Evolutionary conservation across 2,329 filamentous ascomycete genomes (phyloP).

Genomic region (Aureobasidium sp.): DNA sequence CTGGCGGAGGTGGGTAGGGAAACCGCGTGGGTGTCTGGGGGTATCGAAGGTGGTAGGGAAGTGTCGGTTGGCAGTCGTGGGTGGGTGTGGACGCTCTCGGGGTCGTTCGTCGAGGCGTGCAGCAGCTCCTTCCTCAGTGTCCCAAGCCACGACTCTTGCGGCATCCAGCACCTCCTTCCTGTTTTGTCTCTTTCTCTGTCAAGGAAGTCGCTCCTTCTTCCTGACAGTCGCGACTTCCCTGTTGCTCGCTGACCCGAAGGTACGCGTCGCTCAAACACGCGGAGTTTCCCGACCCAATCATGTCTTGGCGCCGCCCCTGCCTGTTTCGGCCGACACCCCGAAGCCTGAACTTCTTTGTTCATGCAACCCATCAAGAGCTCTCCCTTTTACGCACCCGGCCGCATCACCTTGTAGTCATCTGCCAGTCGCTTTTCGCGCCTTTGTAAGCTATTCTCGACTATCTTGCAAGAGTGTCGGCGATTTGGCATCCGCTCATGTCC

Average conservation of each 20-base stretch:
- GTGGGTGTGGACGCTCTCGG: not conserved
- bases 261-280: not conserved
- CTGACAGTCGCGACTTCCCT: not conserved
- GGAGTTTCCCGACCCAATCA: not conserved
- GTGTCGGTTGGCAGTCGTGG: not conserved
- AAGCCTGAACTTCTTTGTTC: not conserved
- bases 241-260: not conserved
- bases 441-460: no score
- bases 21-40: not conserved
- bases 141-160: not conserved
- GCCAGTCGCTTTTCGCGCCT: no score
- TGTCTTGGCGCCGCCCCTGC: not conserved
- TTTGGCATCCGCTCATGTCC: not conserved
- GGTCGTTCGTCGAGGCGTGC: not conserved
- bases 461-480: no score
- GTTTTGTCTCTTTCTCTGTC: not conserved
- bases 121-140: conserved; percentile 2
- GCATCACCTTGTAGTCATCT: no score
- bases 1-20: not conserved
- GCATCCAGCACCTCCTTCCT: not conserved
- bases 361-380: not conserved
- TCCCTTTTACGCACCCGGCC: not conserved
- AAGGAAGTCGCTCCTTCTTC: not conserved
- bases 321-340: not conserved
- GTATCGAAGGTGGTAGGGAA: not conserved